Evolutionary conservation across 345 rosid genomes (phyloP), one percentile per base, ranked within the genome.

Genomic region (Gossypium bickii): DNA sequence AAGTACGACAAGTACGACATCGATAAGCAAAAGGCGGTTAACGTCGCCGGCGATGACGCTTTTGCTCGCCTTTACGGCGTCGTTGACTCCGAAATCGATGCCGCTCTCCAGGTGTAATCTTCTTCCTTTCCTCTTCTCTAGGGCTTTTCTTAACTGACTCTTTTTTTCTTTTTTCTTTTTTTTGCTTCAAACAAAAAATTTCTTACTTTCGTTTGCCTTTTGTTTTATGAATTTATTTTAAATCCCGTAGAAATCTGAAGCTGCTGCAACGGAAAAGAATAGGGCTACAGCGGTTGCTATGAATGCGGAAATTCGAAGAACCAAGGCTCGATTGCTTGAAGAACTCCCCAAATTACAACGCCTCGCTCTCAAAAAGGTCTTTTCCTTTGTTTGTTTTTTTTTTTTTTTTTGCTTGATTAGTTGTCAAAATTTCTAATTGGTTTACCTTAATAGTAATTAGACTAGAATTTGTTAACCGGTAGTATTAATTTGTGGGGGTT

Each of bases 1-100:
- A 90, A 87, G 80, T 90, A 85, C 53, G 92, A 90, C 18, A 84
- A 82, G 78, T 88, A 85, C 83, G 92, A 90, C 78, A 71, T 87
- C 78, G 90, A 85, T 47, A 88, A 85, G 82, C 92, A 78, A 60
- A 90, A 75, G 71, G 83, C 84, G 57, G 83, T 77, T 71, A 80
- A 88, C 78, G 83, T 86, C 82, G 12, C 86, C 75, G 86, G 90
- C 27, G 88, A 84, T 67, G 91, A 90, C 56, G 89, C 89, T 65
- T 90, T 88, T 20, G 91, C 87, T 71, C 86, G 87, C 74, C 82
- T 87, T 15, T 87, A 85, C 81, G 83, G 85, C 70, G 69, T 70
- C 72, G 74, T 88, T 4, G 89, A 86, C 41, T 74, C 88, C 25
- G 87, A 85, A 63, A 56, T 82, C 67, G 85, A 88, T 16, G 76